A percentile compares a stretch with the other conserved stretches of the same genome.
Evolutionary conservation across 2,329 filamentous ascomycete genomes (phyloP).

Genomic region (Epichloe elymi): DNA sequence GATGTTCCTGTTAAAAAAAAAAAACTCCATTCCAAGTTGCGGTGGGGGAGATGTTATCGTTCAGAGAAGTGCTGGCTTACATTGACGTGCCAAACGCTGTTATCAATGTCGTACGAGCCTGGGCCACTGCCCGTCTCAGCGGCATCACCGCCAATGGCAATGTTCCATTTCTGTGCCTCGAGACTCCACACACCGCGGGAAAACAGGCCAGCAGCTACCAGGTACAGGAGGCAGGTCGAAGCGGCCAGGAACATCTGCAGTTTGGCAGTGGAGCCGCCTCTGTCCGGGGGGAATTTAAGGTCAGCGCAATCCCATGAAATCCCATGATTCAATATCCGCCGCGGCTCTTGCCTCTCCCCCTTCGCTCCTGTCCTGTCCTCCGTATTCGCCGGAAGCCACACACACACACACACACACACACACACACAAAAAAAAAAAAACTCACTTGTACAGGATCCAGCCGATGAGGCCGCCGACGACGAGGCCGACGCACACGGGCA

Average conservation of each 20-base stretch:
- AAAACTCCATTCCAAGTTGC: too few relatives aligned
- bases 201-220: slow-evolving; percentile 72
- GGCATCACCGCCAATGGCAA: slow-evolving; percentile 45
- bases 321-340: too few relatives aligned
- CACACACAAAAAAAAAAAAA: too few relatives aligned
- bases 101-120: slow-evolving; percentile 66
- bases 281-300: slow-evolving; percentile 7
- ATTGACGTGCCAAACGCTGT: slow-evolving; percentile 74
- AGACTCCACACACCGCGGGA: slow-evolving; percentile 65
- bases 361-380: too few relatives aligned
- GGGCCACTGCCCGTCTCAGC: slow-evolving; percentile 42
- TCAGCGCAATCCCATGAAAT: neutral
- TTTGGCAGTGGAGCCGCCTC: slow-evolving; percentile 28
- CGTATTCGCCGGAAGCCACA: too few relatives aligned
- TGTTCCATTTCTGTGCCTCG: slow-evolving; percentile 56
- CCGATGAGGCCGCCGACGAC: slow-evolving; percentile 54
- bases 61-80: slow-evolving; percentile 28
- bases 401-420: too few relatives aligned
- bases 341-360: too few relatives aligned
- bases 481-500: slow-evolving; percentile 63
- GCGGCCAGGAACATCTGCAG: slow-evolving; percentile 65
- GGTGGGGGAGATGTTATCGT: too few relatives aligned
- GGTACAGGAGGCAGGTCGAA: slow-evolving; percentile 72
- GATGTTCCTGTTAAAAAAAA: neutral
- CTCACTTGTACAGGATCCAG: slow-evolving; percentile 66